Evolutionary conservation across 148 eudicot genomes (phyloP).

Genomic region (Rhododendron molle): DNA sequence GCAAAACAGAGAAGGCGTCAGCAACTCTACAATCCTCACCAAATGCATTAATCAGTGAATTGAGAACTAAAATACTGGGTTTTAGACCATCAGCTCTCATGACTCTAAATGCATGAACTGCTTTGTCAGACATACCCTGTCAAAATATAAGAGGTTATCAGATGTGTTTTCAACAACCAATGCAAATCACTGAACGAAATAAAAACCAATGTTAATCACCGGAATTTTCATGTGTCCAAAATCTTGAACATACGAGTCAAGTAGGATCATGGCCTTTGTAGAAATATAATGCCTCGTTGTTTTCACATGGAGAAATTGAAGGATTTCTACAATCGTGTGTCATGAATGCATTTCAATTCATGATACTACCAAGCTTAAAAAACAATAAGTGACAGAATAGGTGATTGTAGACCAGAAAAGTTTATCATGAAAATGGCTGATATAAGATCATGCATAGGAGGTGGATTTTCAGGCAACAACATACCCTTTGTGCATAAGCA

Average conservation of each 20-base stretch:
- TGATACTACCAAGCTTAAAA: not conserved
- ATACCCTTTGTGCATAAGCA: conserved; percentile 97
- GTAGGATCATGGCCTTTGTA: not conserved
- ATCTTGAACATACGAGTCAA: not conserved
- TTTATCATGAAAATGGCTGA: not conserved
- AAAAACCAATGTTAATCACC: not conserved
- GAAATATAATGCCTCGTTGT: not conserved
- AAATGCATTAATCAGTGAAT: conserved; percentile 90
- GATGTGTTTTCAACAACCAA: conserved; percentile 2
- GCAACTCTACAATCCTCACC: conserved; percentile 85
- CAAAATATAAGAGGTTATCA: conserved; percentile 5
- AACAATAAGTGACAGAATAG: not conserved
- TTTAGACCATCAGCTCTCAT: conserved; percentile 86
- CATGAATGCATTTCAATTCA: not conserved
- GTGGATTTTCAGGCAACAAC: conserved; percentile 4
- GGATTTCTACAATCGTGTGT: not conserved
- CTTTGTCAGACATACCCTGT: conserved; percentile 95
- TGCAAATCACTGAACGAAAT: not conserved
- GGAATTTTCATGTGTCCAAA: not conserved
- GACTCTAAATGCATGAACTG: conserved; percentile 75
- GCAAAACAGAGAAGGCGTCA: conserved; percentile 91
- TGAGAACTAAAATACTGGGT: conserved; percentile 82
- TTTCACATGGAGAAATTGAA: not conserved
- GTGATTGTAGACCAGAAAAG: not conserved
- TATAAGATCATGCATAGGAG: not conserved